phyloP scores from a whole-genome alignment of 495 filamentous ascomycete species.

The Talaromyces liani region DNA sequence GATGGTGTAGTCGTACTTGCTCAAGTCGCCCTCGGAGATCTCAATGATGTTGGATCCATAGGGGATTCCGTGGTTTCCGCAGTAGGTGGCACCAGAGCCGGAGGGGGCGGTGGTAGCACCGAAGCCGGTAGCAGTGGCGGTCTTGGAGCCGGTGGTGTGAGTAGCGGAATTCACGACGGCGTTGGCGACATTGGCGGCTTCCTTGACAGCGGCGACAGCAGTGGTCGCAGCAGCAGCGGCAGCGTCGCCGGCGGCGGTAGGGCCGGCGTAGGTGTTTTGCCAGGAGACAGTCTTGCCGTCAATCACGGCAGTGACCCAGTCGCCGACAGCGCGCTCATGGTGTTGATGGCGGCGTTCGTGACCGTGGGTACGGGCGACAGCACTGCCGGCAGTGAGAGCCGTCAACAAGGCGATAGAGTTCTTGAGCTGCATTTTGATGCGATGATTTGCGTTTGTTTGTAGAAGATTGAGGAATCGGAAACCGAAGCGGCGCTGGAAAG shows the following conservation, averaged over 20 bases:
- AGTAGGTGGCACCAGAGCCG: constrained; percentile 26
- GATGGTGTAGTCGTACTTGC: constrained; percentile 38
- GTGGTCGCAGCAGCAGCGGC: constrained; percentile 14
- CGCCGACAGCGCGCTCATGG: constrained; percentile 35
- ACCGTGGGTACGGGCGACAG: constrained; percentile 36
- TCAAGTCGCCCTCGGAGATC: constrained; percentile 26
- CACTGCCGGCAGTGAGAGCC: constrained; percentile 35
- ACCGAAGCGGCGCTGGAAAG: not conserved
- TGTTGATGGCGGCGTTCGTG: constrained; percentile 40
- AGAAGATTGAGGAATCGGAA: not conserved
- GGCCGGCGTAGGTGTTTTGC: constrained; percentile 48
- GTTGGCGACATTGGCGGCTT: constrained; percentile 5
- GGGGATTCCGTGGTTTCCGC: constrained; percentile 42
- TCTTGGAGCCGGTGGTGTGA: constrained; percentile 8
- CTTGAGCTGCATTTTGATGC: constrained; percentile 32
- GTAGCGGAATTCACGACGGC: constrained; percentile 9
- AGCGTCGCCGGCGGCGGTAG: constrained; percentile 8
- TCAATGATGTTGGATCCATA: constrained; percentile 49
- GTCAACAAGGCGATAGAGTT: constrained; percentile 31
- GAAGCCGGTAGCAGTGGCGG: constrained; percentile 18
- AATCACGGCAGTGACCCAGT: constrained; percentile 52
- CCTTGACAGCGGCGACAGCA: constrained; percentile 10
- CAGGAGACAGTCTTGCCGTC: constrained; percentile 54
- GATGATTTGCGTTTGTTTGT: not conserved
- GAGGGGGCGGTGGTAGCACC: constrained; percentile 21